A percentile compares a stretch with the other conserved stretches of the same genome.
These are phyloP conservation scores for Colletotrichum siamense DNA, from an alignment of 2,329 filamentous ascomycete genomes.

Conservation along the genomic window DNA sequence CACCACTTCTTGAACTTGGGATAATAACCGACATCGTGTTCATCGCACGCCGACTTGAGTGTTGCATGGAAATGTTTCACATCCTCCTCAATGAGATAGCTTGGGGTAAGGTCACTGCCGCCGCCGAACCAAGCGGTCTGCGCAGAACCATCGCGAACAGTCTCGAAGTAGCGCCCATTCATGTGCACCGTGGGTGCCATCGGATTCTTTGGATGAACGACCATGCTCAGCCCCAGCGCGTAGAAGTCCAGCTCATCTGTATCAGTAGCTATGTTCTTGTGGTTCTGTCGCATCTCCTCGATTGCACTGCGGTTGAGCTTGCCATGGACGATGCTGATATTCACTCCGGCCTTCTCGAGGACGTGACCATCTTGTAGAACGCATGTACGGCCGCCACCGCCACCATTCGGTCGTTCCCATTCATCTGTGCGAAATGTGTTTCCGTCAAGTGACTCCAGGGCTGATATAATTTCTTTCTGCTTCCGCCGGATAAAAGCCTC, in stretches of 20 bases:
- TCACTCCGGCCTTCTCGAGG: constrained; percentile 96
- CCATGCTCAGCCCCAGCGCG: constrained; percentile 90
- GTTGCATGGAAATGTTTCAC: constrained; percentile 94
- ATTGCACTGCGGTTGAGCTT: constrained; percentile 86
- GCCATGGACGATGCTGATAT: constrained; percentile 94
- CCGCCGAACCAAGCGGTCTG: constrained; percentile 99
- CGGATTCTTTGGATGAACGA: constrained; percentile 91
- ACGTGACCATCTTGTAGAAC: constrained; percentile 95
- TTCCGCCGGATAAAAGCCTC: constrained; percentile 93
- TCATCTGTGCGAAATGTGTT: constrained; percentile 81
- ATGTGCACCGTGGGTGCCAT: constrained; percentile 98
- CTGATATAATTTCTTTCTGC: constrained; percentile 83
- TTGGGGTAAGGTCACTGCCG: constrained; percentile 90
- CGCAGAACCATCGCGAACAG: constrained; percentile 78
- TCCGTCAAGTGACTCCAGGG: constrained; percentile 83
- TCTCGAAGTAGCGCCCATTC: constrained; percentile 99
- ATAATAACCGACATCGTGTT: constrained; percentile 90
- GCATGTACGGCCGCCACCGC: constrained; percentile 91
- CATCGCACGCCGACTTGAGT: constrained; percentile 90
- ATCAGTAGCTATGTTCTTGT: constrained; percentile 56
- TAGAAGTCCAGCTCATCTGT: constrained; percentile 86
- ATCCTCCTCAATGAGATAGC: constrained; percentile 95
- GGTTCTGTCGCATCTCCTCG: constrained; percentile 74
- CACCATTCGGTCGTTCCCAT: constrained; percentile 86
- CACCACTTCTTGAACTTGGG: constrained; percentile 97